Conservation (phyloP, 2,329 filamentous ascomycete species). For the Penicillium sp. region DNA sequence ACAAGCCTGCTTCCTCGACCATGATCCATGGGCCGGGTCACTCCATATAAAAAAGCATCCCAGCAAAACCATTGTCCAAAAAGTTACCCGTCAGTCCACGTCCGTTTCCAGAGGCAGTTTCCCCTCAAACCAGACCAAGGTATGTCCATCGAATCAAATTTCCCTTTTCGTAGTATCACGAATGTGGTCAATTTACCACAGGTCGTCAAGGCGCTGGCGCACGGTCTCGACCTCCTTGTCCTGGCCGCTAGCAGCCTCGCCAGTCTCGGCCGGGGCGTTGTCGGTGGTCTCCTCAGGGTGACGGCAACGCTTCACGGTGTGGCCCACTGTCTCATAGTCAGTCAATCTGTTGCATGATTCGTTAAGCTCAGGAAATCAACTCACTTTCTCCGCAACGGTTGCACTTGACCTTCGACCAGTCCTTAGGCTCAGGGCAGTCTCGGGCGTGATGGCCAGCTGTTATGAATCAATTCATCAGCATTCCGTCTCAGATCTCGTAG, state of each 20-base stretch:
- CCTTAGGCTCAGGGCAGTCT: conserved; percentile 48
- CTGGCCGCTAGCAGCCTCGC: too few species aligned
- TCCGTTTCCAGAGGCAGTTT: neutral
- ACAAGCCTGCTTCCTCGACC: neutral
- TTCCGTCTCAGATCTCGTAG: neutral
- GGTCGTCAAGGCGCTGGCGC: neutral
- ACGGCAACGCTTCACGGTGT: conserved; percentile 44
- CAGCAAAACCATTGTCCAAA: conserved; percentile 1
- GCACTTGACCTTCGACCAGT: conserved; percentile 49
- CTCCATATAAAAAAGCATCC: neutral
- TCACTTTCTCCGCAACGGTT: conserved; percentile 49
- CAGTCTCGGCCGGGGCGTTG: too few species aligned
- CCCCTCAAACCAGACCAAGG: conserved; percentile 11
- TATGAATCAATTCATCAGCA: conserved; percentile 21
- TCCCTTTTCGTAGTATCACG: neutral
- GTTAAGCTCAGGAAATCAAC: conserved; percentile 11
- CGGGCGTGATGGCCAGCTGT: conserved; percentile 46
- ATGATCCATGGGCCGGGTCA: neutral
- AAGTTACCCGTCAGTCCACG: neutral
- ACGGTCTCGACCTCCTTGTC: neutral
- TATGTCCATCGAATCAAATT: neutral
- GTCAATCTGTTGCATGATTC: neutral
- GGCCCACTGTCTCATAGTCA: conserved; percentile 41
- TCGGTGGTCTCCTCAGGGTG: conserved; percentile 24
- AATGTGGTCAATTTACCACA: neutral